Evolutionary conservation across 169 alveolate species (phyloP), one percentile per base, ranked within the genome.

Genomic region (Plasmodium vinckei): DNA sequence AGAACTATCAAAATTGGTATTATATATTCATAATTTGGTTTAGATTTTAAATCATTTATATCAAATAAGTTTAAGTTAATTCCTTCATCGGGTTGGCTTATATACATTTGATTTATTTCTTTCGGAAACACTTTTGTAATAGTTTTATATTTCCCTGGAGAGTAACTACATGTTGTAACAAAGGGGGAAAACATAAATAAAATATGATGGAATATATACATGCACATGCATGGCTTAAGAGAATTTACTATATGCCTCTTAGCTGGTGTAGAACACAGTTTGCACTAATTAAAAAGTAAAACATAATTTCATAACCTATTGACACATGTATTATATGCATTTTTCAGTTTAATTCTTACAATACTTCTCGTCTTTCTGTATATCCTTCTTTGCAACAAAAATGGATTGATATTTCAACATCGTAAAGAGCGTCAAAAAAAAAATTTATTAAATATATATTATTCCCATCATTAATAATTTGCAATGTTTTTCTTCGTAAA

Each of bases 321-420:
- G 25, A 1, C 10, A 42, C 19, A 39, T 1, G n/a, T n/a, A 51
- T 1, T 12, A 47, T 5, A 70, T 21, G 19, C 44, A 19, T 25
- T 15, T 15, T 42, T 46, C 46, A 10, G n/a, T 12, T 23, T 19
- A 7, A 6, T 0, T 2, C 87, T 17, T 77, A 77, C 89, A 42
- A 21, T 9, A 77, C 13, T 46, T 77, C 82, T 51, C 59, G 75
- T 53, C 39, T 42, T 25, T 77, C 79, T 19, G 75, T 12, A 23
- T 63, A 47, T 19, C 54, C 60, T 54, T 87, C 92, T 17, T 71
- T 72, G 25, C 89, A 73, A 57, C 87, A 63, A 21, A 87, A 71
- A 68, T 70, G 72, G 19, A 72, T 71, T 44, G 87, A 64, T 39
- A 87, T 59, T 47, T 87, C 87, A 17, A 87, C 92, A 17, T 87